Evolutionary conservation across 805 yeast genomes (phyloP).

Genomic region (Candida taoyuanica): DNA sequence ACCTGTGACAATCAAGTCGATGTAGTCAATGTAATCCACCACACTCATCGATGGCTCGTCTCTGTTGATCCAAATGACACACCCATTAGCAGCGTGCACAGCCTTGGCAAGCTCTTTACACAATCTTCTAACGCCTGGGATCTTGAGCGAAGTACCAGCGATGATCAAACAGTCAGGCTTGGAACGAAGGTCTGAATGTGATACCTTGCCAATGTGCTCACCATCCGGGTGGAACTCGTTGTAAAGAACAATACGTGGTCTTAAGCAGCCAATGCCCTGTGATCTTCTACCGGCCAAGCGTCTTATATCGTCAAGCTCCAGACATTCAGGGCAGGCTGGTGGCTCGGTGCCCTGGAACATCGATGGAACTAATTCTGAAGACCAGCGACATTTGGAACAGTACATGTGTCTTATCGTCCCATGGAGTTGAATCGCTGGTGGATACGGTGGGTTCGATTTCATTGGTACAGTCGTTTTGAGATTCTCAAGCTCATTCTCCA

Average conservation of each 20-base stretch:
- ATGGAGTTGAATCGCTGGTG: conserved; percentile 73
- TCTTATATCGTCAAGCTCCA: conserved; percentile 52
- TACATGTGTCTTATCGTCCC: conserved; percentile 71
- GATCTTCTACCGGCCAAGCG: conserved; percentile 57
- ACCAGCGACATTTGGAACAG: conserved; percentile 71
- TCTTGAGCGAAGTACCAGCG: conserved; percentile 81
- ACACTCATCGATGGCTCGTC: conserved; percentile 50
- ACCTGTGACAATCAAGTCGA: conserved; percentile 58
- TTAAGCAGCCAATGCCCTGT: conserved; percentile 56
- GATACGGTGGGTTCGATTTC: conserved; percentile 38
- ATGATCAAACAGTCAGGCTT: conserved; percentile 76
- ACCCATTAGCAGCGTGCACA: conserved; percentile 53
- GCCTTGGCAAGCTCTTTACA: conserved; percentile 57
- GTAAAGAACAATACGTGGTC: conserved; percentile 67
- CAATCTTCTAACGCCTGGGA: conserved; percentile 64
- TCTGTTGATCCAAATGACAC: conserved; percentile 56
- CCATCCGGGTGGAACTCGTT: conserved; percentile 84
- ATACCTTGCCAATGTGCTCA: conserved; percentile 74
- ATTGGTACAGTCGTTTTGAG: conserved; percentile 49
- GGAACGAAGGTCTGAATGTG: conserved; percentile 57
- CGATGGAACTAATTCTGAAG: conserved; percentile 47
- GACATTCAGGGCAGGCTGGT: conserved; percentile 65
- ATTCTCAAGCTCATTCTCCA: conserved; percentile 56
- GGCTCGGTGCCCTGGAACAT: conserved; percentile 40
- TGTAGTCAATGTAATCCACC: conserved; percentile 43